phyloP scores from a whole-genome alignment of 257 asterid genomes.

The Datura wrightii region DNA sequence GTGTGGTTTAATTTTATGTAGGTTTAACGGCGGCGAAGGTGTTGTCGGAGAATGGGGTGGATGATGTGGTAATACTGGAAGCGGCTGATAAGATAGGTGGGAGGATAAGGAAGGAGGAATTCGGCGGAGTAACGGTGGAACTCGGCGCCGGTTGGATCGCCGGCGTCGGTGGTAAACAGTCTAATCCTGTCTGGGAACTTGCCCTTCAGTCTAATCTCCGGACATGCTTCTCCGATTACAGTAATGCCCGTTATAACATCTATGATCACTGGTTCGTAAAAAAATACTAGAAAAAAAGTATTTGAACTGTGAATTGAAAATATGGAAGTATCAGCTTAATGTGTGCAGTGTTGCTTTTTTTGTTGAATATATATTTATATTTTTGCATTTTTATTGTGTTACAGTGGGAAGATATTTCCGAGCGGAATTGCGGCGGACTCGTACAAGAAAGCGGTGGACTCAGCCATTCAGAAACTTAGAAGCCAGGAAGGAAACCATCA shows the following conservation, averaged over 20 bases:
- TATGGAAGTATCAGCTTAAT: background rate
- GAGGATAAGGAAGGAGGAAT: constrained; percentile 76
- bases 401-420: constrained; percentile 86
- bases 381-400: background rate
- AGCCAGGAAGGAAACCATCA: constrained; percentile 51
- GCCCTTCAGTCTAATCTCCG: constrained; percentile 71
- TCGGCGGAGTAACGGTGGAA: constrained; percentile 87
- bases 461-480: constrained; percentile 68
- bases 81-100: constrained; percentile 91
- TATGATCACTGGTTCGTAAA: constrained; percentile 70
- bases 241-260: constrained; percentile 86
- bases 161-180: constrained; percentile 85
- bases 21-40: constrained; percentile 88
- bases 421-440: constrained; percentile 82
- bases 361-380: too few species aligned
- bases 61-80: constrained; percentile 74
- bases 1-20: constrained; percentile 29
- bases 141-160: constrained; percentile 99
- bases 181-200: constrained; percentile 92
- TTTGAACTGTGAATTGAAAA: background rate
- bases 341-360: background rate
- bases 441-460: constrained; percentile 84
- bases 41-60: constrained; percentile 80
- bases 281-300: background rate
- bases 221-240: constrained; percentile 90